Evolutionary conservation across 2,329 filamentous ascomycete species (phyloP), one percentile per base, ranked within the genome.

Genomic region (Verticillium zaregamsianum): DNA sequence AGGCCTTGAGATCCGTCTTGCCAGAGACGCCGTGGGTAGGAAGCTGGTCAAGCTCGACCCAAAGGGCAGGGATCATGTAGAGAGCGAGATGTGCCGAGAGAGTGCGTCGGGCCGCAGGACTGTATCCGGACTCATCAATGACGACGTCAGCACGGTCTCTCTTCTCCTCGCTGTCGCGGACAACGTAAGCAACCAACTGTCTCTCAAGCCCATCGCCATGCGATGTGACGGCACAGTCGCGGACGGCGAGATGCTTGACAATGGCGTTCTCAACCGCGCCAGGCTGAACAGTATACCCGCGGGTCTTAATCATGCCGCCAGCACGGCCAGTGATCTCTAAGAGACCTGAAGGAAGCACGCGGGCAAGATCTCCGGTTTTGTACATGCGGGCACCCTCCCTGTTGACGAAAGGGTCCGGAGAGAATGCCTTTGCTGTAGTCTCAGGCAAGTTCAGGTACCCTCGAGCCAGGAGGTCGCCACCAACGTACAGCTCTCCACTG

Each of bases 381-480:
- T 93, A 92, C 86, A 92, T 90, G 23, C 87, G 84, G 15, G 89
- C 83, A 32, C 84, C 87, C 1, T 83, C 76, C 1, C 78, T 80
- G 3, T 78, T 70, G 67, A 84, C 81, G 66, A 90, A 93, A 0
- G 84, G 83, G 68, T 94, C 85, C 0, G 82, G 77, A 14, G 84
- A 79, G 72, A 95, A 94, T 0, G 88, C 86, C 70, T 89, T 86
- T 7, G 87, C 87, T 0, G 91, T 94, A 0, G 87, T 89, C 69
- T 94, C 90, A 0, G 90, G 89, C n/a, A 89, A 82, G 66, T 93
- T 93, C 59, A 93, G 83, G 68, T 95, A 95, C 55, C 88, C 91
- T 61, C 90, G 83, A 15, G 91, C 91, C 55, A 93, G 80, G 62
- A 93, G 79, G 23, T 81, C 77, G n/a, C 91, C 91, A 56, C 90